Conservation (phyloP, 2,329 filamentous ascomycete species). For the Beauveria sp. region DNA sequence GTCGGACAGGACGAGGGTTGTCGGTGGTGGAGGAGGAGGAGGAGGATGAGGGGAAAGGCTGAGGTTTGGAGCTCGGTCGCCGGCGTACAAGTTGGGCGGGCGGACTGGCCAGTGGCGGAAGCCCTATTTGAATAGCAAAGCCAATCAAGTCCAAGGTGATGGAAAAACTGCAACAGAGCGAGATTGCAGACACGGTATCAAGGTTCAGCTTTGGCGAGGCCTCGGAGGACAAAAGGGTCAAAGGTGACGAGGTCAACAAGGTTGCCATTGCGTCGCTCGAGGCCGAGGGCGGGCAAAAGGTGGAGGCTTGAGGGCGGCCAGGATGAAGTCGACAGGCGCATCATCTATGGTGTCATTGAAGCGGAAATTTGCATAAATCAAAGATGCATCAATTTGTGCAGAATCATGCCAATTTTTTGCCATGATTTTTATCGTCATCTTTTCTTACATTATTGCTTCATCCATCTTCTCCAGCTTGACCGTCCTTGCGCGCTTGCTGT, state of each 20-base stretch:
- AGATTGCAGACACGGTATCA: not conserved
- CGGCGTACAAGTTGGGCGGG: not conserved
- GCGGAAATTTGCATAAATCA: not conserved
- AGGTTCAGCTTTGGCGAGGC: not conserved
- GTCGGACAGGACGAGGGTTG: not conserved
- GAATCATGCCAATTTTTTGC: not conserved
- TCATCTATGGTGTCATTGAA: conserved; percentile 1
- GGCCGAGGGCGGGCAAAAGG: not conserved
- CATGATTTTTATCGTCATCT: no score
- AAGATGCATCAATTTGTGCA: not conserved
- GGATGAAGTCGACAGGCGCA: conserved; percentile 3
- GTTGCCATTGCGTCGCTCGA: not conserved
- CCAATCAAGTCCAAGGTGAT: not conserved
- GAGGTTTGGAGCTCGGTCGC: not conserved
- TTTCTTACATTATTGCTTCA: not conserved
- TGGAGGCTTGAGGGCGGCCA: not conserved
- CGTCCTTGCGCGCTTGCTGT: not conserved
- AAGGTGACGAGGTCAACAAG: conserved; percentile 1
- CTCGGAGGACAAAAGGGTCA: not conserved
- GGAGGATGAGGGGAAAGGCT: no score
- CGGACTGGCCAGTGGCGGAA: not conserved
- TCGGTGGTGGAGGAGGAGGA: not conserved
- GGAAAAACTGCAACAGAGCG: not conserved
- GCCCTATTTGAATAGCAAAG: not conserved
- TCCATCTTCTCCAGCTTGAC: not conserved